Base-by-base conservation (phyloP, 148 eudicot species). In the Suaeda aralocaspica region DNA sequence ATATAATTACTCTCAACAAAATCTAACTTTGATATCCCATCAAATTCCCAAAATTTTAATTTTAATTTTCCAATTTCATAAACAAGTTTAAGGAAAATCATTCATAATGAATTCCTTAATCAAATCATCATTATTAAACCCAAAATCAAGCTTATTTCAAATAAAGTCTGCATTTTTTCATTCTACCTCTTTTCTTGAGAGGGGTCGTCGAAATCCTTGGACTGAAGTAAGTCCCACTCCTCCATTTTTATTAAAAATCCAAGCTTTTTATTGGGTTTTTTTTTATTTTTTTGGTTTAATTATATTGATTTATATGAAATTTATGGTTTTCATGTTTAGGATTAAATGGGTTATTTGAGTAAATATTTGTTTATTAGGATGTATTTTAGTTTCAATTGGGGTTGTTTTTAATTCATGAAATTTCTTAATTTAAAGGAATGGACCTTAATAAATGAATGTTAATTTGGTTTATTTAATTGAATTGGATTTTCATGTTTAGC, bases 121-220 rank as follows among this genome's bases (percentile, higher is more conserved):
- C 15, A 84, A 73, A 77, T 63, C 80, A 26, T 71, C 78, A 25
- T 53, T 80, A 18, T 60, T 55, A 41, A 78, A 72, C 72, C 77
- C 76, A 59, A 72, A 67, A 60, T 66, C 73, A 21, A 71, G 65
- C 59, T 80, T 80, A 18, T 83, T 80, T 60, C 79, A 84, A 29
- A n/a, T 86, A 2, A 78, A 71, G 75, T 56, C 82, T 15, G 76
- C 83, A 19, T 77, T 84, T 31, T 92, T 92, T 46, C 97, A 89
- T 83, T 84, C 90, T 26, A 84, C 89, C 53, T 78, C 95, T 50
- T 66, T 79, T 71, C 78, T 85, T 62, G 90, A 87, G 42, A 87
- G 97, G 30, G 82, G 72, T 59, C 86, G 90, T 14, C 90, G 92
- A 57, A 80, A 81, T 79, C 63, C 73, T 52, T 83, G 90, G 90